A percentile compares a stretch with the other conserved stretches of the same genome.
phyloP scores from a whole-genome alignment of 768 basidiomycete genomes.

The Pisolithus tinctorius region DNA sequence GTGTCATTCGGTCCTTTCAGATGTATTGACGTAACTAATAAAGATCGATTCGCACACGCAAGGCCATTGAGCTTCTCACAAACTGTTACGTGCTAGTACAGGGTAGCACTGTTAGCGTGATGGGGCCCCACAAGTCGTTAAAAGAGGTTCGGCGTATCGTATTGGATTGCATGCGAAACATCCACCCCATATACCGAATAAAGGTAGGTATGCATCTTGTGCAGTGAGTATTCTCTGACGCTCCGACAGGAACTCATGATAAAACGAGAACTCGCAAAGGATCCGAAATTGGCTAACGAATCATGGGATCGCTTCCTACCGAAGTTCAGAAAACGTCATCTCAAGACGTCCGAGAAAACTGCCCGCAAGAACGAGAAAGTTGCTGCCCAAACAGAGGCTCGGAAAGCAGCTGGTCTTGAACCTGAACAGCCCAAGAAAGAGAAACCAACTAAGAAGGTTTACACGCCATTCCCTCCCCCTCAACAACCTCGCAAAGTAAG shows the following conservation, averaged over 20 bases:
- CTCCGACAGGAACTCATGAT: constrained; percentile 88
- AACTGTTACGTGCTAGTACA: constrained; percentile 97
- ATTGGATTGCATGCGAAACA: constrained; percentile 99
- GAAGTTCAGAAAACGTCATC: constrained; percentile 87
- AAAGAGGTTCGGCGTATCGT: constrained; percentile 96
- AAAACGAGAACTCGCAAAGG: constrained; percentile 93
- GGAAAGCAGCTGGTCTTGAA: constrained; percentile 59
- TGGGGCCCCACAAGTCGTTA: constrained; percentile 92
- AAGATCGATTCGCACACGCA: not conserved
- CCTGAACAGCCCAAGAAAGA: constrained; percentile 32
- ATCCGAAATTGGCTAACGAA: constrained; percentile 89
- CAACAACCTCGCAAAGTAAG: constrained; percentile 87
- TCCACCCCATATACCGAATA: constrained; percentile 98
- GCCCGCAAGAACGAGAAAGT: constrained; percentile 77
- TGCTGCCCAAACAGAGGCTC: constrained; percentile 53
- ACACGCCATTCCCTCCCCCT: constrained; percentile 98
- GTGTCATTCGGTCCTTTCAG: not conserved
- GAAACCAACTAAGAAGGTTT: constrained; percentile 76
- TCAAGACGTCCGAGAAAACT: constrained; percentile 93
- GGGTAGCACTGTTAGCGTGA: constrained; percentile 95
- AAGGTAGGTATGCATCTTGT: constrained; percentile 47
- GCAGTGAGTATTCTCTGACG: not conserved
- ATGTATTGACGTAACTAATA: not conserved
- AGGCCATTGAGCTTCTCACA: constrained; percentile 97
- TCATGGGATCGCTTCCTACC: constrained; percentile 98